Evolutionary conservation across 148 eudicot species (phyloP).

Genomic region (Gaultheria prostrata): DNA sequence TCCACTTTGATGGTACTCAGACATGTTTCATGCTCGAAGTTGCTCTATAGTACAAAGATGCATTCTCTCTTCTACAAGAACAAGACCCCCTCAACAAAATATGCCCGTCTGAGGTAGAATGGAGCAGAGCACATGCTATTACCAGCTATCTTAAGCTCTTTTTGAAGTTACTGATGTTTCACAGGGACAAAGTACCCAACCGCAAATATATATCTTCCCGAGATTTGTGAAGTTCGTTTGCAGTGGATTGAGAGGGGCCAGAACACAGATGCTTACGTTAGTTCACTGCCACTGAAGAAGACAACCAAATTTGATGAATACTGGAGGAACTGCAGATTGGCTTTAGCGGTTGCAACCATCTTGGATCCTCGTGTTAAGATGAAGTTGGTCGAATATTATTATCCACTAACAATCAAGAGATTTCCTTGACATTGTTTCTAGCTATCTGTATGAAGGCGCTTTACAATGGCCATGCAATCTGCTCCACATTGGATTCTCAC

Average conservation of each 20-base stretch:
- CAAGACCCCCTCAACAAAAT: slow-evolving; percentile 44
- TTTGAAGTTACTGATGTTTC: slow-evolving; percentile 60
- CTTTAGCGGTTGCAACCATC: slow-evolving; percentile 82
- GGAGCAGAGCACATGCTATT: slow-evolving; percentile 55
- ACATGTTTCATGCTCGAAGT: slow-evolving; percentile 70
- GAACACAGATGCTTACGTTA: slow-evolving; percentile 33
- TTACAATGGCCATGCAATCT: slow-evolving; percentile 58
- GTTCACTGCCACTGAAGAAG: slow-evolving; percentile 50
- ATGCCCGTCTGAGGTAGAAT: slow-evolving; percentile 51
- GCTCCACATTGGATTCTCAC: slow-evolving; percentile 33
- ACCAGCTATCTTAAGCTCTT: slow-evolving; percentile 66
- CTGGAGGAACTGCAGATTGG: slow-evolving; percentile 77
- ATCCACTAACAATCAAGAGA: slow-evolving; percentile 45
- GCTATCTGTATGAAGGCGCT: slow-evolving; percentile 57
- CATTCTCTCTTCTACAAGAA: slow-evolving; percentile 58
- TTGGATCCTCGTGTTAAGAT: slow-evolving; percentile 91
- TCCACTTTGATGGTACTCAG: slow-evolving; percentile 65
- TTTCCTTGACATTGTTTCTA: slow-evolving; percentile 42
- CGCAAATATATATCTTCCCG: slow-evolving; percentile 64
- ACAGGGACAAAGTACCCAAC: slow-evolving; percentile 47
- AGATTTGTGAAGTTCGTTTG: slow-evolving; percentile 50
- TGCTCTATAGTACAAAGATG: slow-evolving; percentile 60
- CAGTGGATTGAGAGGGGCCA: slow-evolving; percentile 56
- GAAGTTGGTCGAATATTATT: slow-evolving; percentile 82
- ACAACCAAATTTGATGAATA: slow-evolving; percentile 70